Conservation (phyloP, 176 grass and related monocot genomes). For the Elymus sibiricus region DNA sequence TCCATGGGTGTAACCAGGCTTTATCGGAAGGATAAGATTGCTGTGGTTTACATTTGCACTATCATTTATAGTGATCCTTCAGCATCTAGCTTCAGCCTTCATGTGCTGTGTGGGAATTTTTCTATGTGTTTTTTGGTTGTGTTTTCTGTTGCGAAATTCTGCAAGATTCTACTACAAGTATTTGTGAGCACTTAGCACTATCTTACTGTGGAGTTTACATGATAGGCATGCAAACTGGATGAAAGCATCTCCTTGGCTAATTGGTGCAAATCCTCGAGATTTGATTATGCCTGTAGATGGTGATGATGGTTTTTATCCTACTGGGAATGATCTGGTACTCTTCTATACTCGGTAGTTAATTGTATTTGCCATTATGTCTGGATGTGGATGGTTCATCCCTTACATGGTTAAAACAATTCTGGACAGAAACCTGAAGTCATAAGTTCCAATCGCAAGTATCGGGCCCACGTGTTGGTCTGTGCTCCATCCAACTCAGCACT, state of each 20-base stretch:
- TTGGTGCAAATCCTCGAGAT: constrained; percentile 85
- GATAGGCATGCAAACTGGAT: constrained; percentile 69
- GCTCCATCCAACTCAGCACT: constrained; percentile 97
- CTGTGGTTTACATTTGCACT: neutral
- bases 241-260: constrained; percentile 90
- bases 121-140: neutral
- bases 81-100: neutral
- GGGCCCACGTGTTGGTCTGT: constrained; percentile 94
- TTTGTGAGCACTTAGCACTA: constrained; percentile 4
- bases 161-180: neutral
- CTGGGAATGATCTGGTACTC: constrained; percentile 93
- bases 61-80: neutral
- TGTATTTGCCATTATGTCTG: constrained; percentile 13
- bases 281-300: constrained; percentile 86
- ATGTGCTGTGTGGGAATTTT: neutral
- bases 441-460: constrained; percentile 92
- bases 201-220: constrained; percentile 32
- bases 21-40: neutral
- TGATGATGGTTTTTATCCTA: constrained; percentile 95
- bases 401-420: constrained; percentile 22
- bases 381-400: constrained; percentile 17
- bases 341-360: neutral
- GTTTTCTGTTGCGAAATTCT: neutral
- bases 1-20: neutral
- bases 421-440: constrained; percentile 90